Conservation (phyloP, 148 eudicot genomes). For the Cornus suecica region DNA sequence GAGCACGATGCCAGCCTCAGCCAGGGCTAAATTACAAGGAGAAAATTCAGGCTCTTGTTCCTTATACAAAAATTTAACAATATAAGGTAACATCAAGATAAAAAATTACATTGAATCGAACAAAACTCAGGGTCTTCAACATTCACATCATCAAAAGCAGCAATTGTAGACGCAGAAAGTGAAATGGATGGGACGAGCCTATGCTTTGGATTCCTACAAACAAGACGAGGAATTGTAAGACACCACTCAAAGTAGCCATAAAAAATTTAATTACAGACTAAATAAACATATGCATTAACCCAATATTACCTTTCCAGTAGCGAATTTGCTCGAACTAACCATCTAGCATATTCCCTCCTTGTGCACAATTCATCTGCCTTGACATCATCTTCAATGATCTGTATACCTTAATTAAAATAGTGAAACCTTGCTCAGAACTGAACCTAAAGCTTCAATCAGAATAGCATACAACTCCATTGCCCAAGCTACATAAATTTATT, state of each 20-base stretch:
- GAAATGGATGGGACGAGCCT: slow-evolving; percentile 50
- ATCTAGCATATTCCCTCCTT: slow-evolving; percentile 91
- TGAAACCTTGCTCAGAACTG: slow-evolving; percentile 39
- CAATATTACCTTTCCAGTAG: slow-evolving; percentile 73
- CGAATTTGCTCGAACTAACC: slow-evolving; percentile 67
- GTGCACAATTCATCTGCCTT: slow-evolving; percentile 74
- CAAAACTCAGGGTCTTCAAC: slow-evolving; percentile 72
- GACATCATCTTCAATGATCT: slow-evolving; percentile 84
- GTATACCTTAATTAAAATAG: slow-evolving; percentile 48
- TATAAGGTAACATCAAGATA: slow-evolving; percentile 5
- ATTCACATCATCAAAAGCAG: slow-evolving; percentile 74
- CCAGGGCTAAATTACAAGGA: slow-evolving; percentile 52
- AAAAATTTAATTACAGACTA: background rate
- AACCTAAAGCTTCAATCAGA: slow-evolving; percentile 13
- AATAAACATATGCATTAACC: background rate
- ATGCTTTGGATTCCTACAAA: slow-evolving; percentile 65
- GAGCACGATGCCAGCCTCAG: slow-evolving; percentile 75
- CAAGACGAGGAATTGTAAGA: background rate
- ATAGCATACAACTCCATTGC: slow-evolving; percentile 8
- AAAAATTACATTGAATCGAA: slow-evolving; percentile 65
- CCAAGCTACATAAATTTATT: background rate
- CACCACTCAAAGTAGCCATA: slow-evolving; percentile 6
- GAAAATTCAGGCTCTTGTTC: slow-evolving; percentile 11
- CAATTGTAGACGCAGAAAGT: slow-evolving; percentile 58
- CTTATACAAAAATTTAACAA: background rate